Evolutionary conservation across 2,329 filamentous ascomycete genomes (phyloP).

Genomic region (Aspergillus puulaauensis): DNA sequence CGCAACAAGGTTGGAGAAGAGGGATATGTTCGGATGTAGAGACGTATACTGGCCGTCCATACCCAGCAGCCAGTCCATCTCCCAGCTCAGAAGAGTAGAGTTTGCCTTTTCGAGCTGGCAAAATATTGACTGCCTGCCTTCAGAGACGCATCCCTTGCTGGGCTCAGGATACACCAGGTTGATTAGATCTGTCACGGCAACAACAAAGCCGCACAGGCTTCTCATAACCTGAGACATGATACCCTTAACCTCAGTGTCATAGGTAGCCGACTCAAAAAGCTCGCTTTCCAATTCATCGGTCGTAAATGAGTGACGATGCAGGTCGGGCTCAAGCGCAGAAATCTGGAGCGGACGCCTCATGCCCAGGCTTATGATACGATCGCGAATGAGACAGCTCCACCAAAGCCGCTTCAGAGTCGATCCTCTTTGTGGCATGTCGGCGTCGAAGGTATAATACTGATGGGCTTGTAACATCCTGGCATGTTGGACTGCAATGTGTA

Average conservation of each 20-base stretch:
- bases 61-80: conserved; percentile 6
- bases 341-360: neutral
- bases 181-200: neutral
- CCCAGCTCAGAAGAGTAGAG: conserved; percentile 1
- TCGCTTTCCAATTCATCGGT: neutral
- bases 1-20: neutral
- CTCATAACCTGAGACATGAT: neutral
- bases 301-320: neutral
- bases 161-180: neutral
- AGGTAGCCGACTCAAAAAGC: neutral
- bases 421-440: too few relatives aligned
- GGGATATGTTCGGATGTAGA: conserved; percentile 1
- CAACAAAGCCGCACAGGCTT: neutral
- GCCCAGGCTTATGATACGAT: neutral
- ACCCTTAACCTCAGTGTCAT: neutral
- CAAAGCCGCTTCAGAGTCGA: neutral
- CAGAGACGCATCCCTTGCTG: too few relatives aligned
- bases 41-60: neutral
- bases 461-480: neutral
- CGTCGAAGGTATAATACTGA: neutral
- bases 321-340: neutral
- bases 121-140: neutral
- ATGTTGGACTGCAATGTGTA: neutral
- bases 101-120: neutral
- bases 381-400: neutral